Conservation (phyloP, 2,329 filamentous ascomycete genomes). For the Penicillium aurantiogriseum region DNA sequence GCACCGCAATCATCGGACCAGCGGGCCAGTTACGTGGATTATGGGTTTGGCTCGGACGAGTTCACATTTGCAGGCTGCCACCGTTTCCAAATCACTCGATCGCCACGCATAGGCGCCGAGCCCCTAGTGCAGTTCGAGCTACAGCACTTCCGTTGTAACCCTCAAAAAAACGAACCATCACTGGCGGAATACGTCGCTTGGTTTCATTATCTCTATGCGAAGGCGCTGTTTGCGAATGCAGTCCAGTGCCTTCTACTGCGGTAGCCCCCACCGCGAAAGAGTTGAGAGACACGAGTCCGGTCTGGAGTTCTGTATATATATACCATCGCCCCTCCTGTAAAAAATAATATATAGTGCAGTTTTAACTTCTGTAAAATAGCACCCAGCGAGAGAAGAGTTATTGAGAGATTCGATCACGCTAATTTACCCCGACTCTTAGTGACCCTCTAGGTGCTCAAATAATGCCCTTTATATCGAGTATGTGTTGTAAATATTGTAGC, state of each 20-base stretch:
- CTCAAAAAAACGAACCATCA: not conserved
- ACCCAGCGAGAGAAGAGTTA: too few relatives aligned
- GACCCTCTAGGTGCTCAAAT: too few relatives aligned
- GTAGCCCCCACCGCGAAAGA: not conserved
- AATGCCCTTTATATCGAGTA: too few relatives aligned
- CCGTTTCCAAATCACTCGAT: not conserved
- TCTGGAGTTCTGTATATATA: not conserved
- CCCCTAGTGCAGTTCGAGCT: not conserved
- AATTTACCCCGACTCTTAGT: too few relatives aligned
- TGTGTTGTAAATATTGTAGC: too few relatives aligned
- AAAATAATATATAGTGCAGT: not conserved
- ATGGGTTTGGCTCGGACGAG: not conserved
- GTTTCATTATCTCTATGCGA: not conserved
- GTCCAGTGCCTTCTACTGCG: not conserved
- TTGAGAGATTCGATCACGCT: too few relatives aligned
- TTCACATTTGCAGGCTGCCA: not conserved
- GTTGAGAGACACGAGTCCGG: not conserved
- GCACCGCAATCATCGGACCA: not conserved
- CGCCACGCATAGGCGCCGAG: not conserved
- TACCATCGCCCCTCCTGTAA: not conserved
- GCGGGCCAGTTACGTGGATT: not conserved
- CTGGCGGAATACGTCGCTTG: not conserved
- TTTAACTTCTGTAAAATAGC: not conserved
- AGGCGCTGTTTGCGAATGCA: not conserved
- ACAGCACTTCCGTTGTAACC: not conserved